Evolutionary conservation across 495 filamentous ascomycete species (phyloP), one percentile per base, ranked within the genome.

Genomic region (Aspergillus heteromorphus): DNA sequence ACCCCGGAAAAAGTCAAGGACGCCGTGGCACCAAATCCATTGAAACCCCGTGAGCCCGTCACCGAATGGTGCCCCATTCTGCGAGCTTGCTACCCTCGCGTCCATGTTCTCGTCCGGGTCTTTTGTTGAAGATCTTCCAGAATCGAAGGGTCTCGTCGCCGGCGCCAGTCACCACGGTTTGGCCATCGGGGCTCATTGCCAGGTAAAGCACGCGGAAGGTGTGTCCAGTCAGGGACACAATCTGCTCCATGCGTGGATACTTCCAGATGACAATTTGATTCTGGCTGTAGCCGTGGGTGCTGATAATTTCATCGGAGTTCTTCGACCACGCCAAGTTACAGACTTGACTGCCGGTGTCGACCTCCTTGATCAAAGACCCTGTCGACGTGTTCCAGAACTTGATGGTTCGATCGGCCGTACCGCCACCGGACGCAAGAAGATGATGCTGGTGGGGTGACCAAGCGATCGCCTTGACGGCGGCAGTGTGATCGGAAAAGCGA

Each of bases 211-310:
- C 93, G 48, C 93, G 83, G 71, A 92, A 98, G 0, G 93, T 98
- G 68, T 98, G 93, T 0, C 93, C 93, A 0, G 95, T 97, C 31
- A 98, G 73, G 54, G 88, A 95, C 13, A 87, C 93, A 6, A 98
- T 90, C 62, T 97, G 93, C 36, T 88, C 88, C 95, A 98, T 97
- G 63, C 84, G 88, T 1, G 93, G 93, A 66, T 97, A 97, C 66
- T 97, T 97, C 93, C 93, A 98, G 53, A 98, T 86, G 16, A 97
- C 91, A 59, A 98, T 96, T 67, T 97, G 92, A 63, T 98, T 96
- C 66, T 98, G 95, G 52, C 82, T 87, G 74, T 96, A 98, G n/a
- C 93, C 93, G 65, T 98, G 93, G 4, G 93, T 98, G 38, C 86
- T 91, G 56, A 98, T 93, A 60, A 98, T 87, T 73, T 98, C 93